Conservation (phyloP, 2,329 filamentous ascomycete genomes). For the Microsporum audouinii region DNA sequence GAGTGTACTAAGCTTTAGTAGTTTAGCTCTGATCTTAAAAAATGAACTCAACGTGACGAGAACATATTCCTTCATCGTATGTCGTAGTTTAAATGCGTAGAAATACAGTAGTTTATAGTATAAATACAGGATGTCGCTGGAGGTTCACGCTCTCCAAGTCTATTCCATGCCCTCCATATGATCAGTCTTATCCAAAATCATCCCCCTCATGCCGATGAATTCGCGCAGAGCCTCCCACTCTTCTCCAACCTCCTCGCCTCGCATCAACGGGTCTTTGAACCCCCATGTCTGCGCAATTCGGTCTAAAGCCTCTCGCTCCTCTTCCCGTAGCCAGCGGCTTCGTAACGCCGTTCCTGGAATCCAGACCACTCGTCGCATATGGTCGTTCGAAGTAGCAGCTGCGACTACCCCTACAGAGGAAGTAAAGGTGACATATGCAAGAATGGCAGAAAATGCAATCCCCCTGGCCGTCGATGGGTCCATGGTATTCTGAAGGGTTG, state of each 20-base stretch:
- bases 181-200: slow-evolving; percentile 81
- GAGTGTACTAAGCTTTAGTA: slow-evolving; percentile 64
- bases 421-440: slow-evolving; percentile 73
- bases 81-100: not conserved
- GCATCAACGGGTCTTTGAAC: slow-evolving; percentile 65
- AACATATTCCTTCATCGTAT: not conserved
- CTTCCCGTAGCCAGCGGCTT: slow-evolving; percentile 76
- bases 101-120: not conserved
- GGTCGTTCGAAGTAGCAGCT: slow-evolving; percentile 77
- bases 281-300: slow-evolving; percentile 81
- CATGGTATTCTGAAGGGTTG: slow-evolving; percentile 61
- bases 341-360: slow-evolving; percentile 66
- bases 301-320: slow-evolving; percentile 79
- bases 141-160: slow-evolving; percentile 13
- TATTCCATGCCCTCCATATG: slow-evolving; percentile 87
- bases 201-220: slow-evolving; percentile 69
- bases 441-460: slow-evolving; percentile 66
- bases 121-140: not conserved
- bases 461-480: slow-evolving; percentile 62
- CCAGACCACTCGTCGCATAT: slow-evolving; percentile 93
- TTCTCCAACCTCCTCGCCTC: slow-evolving; percentile 79
- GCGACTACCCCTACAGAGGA: slow-evolving; percentile 73
- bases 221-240: slow-evolving; percentile 83
- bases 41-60: not conserved
- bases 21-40: not conserved